These are phyloP conservation scores for Tolypocladium tundrense DNA, from an alignment of 2,329 filamentous ascomycete species.

Conservation along the genomic window DNA sequence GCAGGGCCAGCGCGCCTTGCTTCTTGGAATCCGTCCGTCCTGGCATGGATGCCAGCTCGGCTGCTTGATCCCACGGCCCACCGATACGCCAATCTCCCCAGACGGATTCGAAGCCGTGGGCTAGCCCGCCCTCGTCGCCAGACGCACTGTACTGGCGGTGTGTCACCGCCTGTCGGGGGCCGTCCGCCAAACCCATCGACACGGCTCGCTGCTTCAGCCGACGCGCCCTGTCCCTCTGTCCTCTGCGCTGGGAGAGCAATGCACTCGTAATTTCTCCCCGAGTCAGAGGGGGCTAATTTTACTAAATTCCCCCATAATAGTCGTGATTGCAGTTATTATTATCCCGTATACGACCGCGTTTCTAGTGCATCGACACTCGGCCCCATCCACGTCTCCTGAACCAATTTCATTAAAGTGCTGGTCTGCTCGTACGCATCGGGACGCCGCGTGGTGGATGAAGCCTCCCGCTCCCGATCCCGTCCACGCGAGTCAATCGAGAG, in stretches of 20 bases:
- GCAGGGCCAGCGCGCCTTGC: neutral
- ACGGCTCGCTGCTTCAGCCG: conserved; percentile 14
- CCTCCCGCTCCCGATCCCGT: conserved; percentile 1
- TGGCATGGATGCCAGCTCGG: neutral
- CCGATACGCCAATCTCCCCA: neutral
- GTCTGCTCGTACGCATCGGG: neutral
- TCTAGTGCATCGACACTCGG: neutral
- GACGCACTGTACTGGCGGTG: conserved; percentile 16
- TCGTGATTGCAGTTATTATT: conserved; percentile 5
- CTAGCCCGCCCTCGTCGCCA: neutral
- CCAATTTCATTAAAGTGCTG: conserved; percentile 4
- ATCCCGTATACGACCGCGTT: neutral
- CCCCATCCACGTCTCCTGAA: conserved; percentile 1
- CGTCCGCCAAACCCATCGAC: conserved; percentile 7
- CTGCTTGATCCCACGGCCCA: neutral
- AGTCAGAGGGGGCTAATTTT: conserved; percentile 14
- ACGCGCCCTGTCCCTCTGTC: neutral
- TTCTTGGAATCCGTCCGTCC: neutral
- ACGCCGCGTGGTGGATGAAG: conserved; percentile 1
- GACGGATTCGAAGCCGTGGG: neutral
- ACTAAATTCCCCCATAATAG: conserved; percentile 11
- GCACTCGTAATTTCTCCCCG: conserved; percentile 13
- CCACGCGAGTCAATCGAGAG: neutral
- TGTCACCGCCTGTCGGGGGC: conserved; percentile 5
- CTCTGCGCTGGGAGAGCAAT: conserved; percentile 1